These are phyloP conservation scores for Chalciporus sphaerocephalus DNA, from an alignment of 768 basidiomycete species.

Conservation along the genomic window DNA sequence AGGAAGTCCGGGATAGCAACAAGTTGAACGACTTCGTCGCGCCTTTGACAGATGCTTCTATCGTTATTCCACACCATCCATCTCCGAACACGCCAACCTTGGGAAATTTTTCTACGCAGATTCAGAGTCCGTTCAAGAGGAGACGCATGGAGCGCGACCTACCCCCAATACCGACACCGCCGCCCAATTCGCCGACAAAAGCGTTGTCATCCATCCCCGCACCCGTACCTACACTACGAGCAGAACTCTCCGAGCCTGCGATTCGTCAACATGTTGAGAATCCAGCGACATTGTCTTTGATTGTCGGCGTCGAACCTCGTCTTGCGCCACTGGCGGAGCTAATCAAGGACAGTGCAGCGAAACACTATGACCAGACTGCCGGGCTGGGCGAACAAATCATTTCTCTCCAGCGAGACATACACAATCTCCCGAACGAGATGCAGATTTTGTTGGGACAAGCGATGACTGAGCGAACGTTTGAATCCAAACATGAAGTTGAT, in stretches of 20 bases:
- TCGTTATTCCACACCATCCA: constrained; percentile 22
- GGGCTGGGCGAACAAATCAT: constrained; percentile 33
- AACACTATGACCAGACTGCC: constrained; percentile 34
- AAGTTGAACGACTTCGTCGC: background rate
- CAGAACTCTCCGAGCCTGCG: constrained; percentile 20
- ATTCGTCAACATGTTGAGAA: constrained; percentile 17
- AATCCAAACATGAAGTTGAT: background rate
- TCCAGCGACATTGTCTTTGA: constrained; percentile 9
- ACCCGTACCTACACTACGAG: constrained; percentile 7
- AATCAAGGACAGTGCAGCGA: constrained; percentile 33
- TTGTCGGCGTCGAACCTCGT: constrained; percentile 12
- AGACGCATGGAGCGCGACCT: background rate
- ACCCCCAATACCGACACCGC: constrained; percentile 3
- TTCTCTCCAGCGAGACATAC: constrained; percentile 30
- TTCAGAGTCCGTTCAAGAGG: constrained; percentile 22
- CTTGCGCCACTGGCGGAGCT: constrained; percentile 30
- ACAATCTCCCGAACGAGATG: constrained; percentile 27
- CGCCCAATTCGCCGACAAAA: constrained; percentile 11
- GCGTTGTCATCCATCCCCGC: background rate
- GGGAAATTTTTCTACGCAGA: constrained; percentile 13
- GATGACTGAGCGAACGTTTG: constrained; percentile 3
- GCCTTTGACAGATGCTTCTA: constrained; percentile 22
- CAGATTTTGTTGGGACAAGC: constrained; percentile 12
- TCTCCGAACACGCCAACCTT: constrained; percentile 8
- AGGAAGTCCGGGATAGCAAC: constrained; percentile 1